Evolutionary conservation across 495 filamentous ascomycete species (phyloP), one percentile per base, ranked within the genome.

Genomic region (Aspergillus bertholletiae): DNA sequence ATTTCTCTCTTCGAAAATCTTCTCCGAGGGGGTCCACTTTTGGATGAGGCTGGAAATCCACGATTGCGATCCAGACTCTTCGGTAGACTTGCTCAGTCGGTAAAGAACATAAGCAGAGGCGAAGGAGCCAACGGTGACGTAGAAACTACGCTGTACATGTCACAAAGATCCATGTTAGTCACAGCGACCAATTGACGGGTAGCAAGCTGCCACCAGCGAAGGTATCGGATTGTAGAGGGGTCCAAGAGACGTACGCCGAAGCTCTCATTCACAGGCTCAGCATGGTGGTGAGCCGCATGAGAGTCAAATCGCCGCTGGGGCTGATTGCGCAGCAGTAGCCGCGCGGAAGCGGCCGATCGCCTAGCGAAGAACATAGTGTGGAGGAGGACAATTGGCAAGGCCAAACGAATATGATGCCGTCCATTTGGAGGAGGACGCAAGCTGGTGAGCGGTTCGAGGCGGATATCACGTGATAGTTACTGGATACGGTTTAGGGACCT

Each of bases 91-190:
- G 68, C 46, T 66, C 58, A 72, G 34, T 45, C 65, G 70, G 78
- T 87, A 90, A 32, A 88, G 61, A 40, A 79, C 72, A 68, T 82
- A 77, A 28, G 67, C 65, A 35, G 80, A 71, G 43, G 86, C 83
- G 35, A 89, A 67, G 40, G 75, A 70, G 51, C 80, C 84, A 40
- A 87, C 64, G 53, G 77, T 68, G 54, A 88, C 62, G 71, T 85
- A 92, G 74, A 92, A 89, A 51, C 76, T 79, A 56, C 69, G 74
- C 86, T 89, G 64, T 69, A 55, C 39, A 20, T 52, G 51, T 55
- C 51, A 46, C 54, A 43, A 51, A 47, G 27, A 32, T 24, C 52
- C 37, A 45, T 26, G 51, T 60, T 51, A 66, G 55, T 57, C 32
- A 57, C 17, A 47, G 39, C 37, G 24, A 49, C 13, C 34, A 37